phyloP scores from a whole-genome alignment of 2,329 filamentous ascomycete genomes.

The Cadophora gregata region DNA sequence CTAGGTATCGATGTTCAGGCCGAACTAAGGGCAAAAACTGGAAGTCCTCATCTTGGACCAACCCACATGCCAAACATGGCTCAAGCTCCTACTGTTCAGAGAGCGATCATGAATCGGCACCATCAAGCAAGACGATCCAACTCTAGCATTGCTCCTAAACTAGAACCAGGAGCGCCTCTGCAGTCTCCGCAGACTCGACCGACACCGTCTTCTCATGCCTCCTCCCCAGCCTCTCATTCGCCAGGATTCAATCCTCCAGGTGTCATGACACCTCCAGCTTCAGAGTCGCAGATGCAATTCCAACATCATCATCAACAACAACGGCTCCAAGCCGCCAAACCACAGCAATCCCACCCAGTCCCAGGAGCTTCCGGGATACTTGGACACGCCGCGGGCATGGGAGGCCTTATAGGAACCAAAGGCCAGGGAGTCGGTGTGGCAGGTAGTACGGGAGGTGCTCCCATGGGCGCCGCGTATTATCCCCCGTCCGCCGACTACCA shows the following conservation, averaged over 20 bases:
- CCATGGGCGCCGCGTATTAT: slow-evolving; percentile 67
- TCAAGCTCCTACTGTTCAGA: slow-evolving; percentile 78
- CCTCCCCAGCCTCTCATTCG: slow-evolving; percentile 3
- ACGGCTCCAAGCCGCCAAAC: slow-evolving; percentile 38
- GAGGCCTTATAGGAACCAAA: slow-evolving; percentile 39
- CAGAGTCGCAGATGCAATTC: slow-evolving; percentile 59
- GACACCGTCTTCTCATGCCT: slow-evolving; percentile 70
- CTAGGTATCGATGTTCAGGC: slow-evolving; percentile 95
- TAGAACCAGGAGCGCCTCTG: slow-evolving; percentile 58
- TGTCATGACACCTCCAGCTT: slow-evolving; percentile 65
- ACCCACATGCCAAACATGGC: slow-evolving; percentile 71
- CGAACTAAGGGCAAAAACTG: slow-evolving; percentile 90
- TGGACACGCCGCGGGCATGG: slow-evolving; percentile 37
- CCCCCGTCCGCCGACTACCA: slow-evolving; percentile 81
- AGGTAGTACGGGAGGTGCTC: slow-evolving; percentile 48
- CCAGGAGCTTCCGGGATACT: slow-evolving; percentile 36
- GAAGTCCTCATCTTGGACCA: slow-evolving; percentile 78
- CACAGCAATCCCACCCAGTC: slow-evolving; percentile 39
- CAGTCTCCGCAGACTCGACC: slow-evolving; percentile 76
- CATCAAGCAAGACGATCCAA: slow-evolving; percentile 71
- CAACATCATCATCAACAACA: slow-evolving; percentile 49
- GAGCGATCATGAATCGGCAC: slow-evolving; percentile 81
- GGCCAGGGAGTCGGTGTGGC: slow-evolving; percentile 44
- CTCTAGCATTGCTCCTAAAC: slow-evolving; percentile 77
- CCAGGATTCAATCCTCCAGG: slow-evolving; percentile 61